Evolutionary conservation across 306 rosid genomes (phyloP).

Genomic region (Corylus avellana): DNA sequence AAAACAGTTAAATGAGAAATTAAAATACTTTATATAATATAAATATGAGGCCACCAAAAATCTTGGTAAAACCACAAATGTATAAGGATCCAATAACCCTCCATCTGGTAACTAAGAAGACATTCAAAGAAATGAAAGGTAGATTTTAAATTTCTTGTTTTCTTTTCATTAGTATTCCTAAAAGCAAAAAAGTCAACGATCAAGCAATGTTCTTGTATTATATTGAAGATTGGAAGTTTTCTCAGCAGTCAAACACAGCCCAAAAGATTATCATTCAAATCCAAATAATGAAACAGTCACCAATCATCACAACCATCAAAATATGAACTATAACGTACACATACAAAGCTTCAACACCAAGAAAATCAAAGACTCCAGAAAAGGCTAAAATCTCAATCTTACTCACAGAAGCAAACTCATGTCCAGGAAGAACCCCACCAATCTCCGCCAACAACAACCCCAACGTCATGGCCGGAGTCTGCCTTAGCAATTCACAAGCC

Average conservation of each 20-base stretch:
- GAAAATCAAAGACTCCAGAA: background rate
- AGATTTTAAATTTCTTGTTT: background rate
- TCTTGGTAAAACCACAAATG: background rate
- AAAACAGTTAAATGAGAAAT: background rate
- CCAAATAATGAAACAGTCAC: background rate
- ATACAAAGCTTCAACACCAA: background rate
- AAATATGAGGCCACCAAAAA: background rate
- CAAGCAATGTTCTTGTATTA: background rate
- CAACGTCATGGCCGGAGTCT: constrained; percentile 49
- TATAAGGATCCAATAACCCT: background rate
- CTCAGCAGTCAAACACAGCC: background rate
- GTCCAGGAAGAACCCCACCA: constrained; percentile 74
- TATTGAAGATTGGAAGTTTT: background rate
- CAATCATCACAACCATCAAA: background rate
- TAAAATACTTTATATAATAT: background rate
- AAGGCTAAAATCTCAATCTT: background rate
- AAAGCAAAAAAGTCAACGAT: background rate
- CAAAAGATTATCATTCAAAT: background rate
- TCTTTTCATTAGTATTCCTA: background rate
- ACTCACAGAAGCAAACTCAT: constrained; percentile 90
- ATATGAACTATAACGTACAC: background rate
- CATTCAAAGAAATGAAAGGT: background rate
- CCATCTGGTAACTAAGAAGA: background rate
- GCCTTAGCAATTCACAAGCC: constrained; percentile 61
- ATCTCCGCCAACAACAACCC: constrained; percentile 61